Evolutionary conservation across 768 basidiomycete genomes (phyloP), one percentile per base, ranked within the genome.

Genomic region (Megacollybia marginata): DNA sequence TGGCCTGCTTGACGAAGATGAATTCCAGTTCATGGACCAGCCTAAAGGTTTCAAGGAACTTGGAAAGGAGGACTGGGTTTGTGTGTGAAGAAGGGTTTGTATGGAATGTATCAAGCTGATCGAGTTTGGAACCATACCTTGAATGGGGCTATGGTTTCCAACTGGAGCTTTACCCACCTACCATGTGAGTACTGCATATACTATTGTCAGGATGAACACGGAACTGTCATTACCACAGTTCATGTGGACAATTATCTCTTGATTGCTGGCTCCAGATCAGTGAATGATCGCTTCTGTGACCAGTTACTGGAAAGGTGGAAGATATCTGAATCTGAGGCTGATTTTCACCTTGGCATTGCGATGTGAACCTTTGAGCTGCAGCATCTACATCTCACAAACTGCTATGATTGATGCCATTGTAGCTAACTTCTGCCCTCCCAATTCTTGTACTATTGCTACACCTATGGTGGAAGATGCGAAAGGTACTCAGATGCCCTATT

Each of bases 21-120:
- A 62, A 33, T 44, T 53, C 4, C 63, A 71, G 42, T 76, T 66
- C 53, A 68, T 73, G 64, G 48, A 58, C 43, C 63, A 69, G 42
- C 71, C 70, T 0, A 51, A 58, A 0, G 65, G 69, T 1, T 66
- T 62, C 34, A 52, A 47, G 9, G 49, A 50, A 49, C 20, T 9
- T 2, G 50, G 48, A 23, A 56, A 52, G 36, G 38, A 40, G 18
- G 38, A 40, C 8, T 40, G 38, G 38, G 38, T 40, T 3, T 40
- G 38, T 18, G 13, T 3, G 38, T 40, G 8, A 5, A 13, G 38
- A 40, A 40, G 38, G 38, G 38, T 13, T 8, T 40, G 18, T 40
- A 40, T 40, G 38, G 38, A 8, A 40, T 40, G 38, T 5, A 8
- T 3, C 38, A 40, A 8, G 54, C 40, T 38, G 55, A 55, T 31